Conservation (phyloP, 495 filamentous ascomycete species). For the Ramalina intermedia region DNA sequence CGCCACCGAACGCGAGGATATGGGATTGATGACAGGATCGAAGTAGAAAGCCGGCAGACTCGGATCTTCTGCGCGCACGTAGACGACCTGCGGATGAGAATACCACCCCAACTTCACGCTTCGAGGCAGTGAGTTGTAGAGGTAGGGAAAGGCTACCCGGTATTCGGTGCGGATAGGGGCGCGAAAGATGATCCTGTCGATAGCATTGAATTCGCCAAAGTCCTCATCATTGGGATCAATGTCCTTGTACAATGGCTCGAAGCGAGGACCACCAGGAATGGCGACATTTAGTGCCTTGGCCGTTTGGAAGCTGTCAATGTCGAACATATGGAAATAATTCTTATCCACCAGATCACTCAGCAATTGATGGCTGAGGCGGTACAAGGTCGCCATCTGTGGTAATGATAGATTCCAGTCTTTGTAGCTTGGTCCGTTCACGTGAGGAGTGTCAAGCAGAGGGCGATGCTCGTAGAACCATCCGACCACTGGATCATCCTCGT, state of each 20-base stretch:
- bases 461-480: constrained; percentile 98
- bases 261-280: constrained; percentile 89
- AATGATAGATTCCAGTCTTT: constrained; percentile 89
- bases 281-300: constrained; percentile 97
- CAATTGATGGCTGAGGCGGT: constrained; percentile 81
- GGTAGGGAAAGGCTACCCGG: constrained; percentile 80
- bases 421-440: constrained; percentile 95
- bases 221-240: constrained; percentile 98
- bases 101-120: constrained; percentile 92
- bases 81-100: constrained; percentile 85
- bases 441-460: constrained; percentile 77
- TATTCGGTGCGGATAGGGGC: constrained; percentile 93
- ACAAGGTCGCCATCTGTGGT: constrained; percentile 91
- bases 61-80: constrained; percentile 75
- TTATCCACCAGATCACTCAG: constrained; percentile 86
- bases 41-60: constrained; percentile 94
- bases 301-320: constrained; percentile 85
- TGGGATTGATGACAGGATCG: constrained; percentile 93
- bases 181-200: constrained; percentile 98
- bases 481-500: constrained; percentile 79
- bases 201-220: constrained; percentile 99
- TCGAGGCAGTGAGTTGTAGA: constrained; percentile 92
- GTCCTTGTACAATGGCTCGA: constrained; percentile 97
- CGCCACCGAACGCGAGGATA: constrained; percentile 85
- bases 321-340: constrained; percentile 98